Conservation (phyloP, 83 land plant genomes). For the Picea abies region DNA sequence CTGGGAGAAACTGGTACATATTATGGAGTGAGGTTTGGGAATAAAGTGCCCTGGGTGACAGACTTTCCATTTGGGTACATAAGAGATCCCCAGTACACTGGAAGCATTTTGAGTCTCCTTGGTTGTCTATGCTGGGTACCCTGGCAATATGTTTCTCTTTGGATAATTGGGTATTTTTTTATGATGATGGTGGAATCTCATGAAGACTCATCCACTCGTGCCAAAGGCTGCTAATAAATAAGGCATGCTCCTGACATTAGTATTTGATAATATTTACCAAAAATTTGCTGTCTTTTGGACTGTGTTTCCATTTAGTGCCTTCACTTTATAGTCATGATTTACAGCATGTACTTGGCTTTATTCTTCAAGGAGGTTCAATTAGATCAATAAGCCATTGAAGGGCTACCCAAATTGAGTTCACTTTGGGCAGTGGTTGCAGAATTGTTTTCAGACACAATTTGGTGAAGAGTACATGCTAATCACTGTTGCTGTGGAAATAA, state of each 20-base stretch:
- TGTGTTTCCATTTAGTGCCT: background rate
- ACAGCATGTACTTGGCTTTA: background rate
- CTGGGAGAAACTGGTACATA: conserved; percentile 81
- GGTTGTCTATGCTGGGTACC: conserved; percentile 89
- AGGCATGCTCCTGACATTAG: background rate
- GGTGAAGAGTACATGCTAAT: background rate
- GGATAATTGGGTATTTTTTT: conserved; percentile 76
- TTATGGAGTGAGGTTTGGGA: conserved; percentile 95
- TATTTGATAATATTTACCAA: background rate
- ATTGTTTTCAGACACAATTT: background rate
- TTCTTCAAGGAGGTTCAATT: background rate
- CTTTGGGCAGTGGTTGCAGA: background rate
- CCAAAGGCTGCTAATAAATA: conserved; percentile 21
- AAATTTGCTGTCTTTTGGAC: background rate
- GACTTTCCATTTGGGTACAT: conserved; percentile 90
- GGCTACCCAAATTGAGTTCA: background rate
- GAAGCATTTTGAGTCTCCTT: conserved; percentile 79
- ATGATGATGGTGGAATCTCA: conserved; percentile 75
- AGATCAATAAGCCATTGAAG: background rate
- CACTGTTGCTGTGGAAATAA: too few relatives aligned
- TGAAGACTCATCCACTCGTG: conserved; percentile 74
- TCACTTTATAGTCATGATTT: background rate
- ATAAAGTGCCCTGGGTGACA: conserved; percentile 88
- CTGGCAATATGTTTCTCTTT: conserved; percentile 61
- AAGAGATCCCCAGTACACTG: conserved; percentile 92